phyloP scores from a whole-genome alignment of 2,329 filamentous ascomycete species.

The Fusarium miscanthi region DNA sequence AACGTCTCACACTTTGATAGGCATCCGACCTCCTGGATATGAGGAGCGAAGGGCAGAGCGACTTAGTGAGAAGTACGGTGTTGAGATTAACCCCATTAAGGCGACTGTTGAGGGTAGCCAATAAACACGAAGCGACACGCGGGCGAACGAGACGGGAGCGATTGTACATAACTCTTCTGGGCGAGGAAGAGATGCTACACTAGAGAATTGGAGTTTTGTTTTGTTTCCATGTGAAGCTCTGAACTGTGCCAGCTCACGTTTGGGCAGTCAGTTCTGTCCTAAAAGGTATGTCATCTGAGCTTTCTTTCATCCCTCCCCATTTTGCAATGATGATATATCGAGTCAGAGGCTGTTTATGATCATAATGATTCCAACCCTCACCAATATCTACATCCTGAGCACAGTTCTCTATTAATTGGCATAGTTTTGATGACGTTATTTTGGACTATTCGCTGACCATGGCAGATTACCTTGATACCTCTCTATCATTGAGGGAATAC shows the following conservation, averaged over 20 bases:
- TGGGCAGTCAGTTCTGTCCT: constrained; percentile 22
- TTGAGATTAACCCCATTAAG: constrained; percentile 79
- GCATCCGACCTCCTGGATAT: constrained; percentile 83
- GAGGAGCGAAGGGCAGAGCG: constrained; percentile 84
- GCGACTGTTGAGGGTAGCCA: constrained; percentile 60
- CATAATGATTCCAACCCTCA: constrained; percentile 54
- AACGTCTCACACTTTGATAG: constrained; percentile 57
- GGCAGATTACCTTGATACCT: not conserved
- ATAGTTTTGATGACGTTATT: not conserved
- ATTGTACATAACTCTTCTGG: constrained; percentile 54
- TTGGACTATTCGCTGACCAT: constrained; percentile 6
- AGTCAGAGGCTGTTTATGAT: constrained; percentile 64
- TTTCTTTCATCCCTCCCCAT: not conserved
- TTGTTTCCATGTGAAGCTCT: constrained; percentile 45
- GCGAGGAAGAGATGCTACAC: constrained; percentile 51
- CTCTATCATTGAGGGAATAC: not conserved
- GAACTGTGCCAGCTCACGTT: constrained; percentile 40
- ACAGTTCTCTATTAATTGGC: not conserved
- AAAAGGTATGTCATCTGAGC: constrained; percentile 42
- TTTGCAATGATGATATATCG: constrained; percentile 54
- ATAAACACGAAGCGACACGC: constrained; percentile 43
- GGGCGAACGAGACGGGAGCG: constrained; percentile 44
- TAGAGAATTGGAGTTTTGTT: constrained; percentile 56
- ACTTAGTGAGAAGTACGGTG: constrained; percentile 87
- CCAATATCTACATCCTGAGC: constrained; percentile 42